Base-by-base conservation (phyloP, 305 asterid genomes). In the Fraxinus albicans region DNA sequence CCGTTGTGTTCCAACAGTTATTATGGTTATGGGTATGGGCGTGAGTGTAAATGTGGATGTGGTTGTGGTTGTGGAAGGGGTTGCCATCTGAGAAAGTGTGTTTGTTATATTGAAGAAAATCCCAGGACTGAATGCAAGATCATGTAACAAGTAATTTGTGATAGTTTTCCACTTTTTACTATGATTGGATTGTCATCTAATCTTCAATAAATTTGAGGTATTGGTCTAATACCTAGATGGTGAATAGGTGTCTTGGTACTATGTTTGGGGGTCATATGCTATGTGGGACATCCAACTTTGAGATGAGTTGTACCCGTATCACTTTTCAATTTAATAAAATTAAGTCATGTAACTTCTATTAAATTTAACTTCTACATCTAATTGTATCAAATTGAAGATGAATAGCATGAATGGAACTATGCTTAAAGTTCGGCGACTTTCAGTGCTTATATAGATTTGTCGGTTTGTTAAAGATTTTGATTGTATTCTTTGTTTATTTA, bases 1-100 rank as follows among this genome's bases (percentile, higher is more conserved):
- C 91, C 72, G 38, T 93, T 81, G 19, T 53, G 83, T 60, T 91
- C 84, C 5, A 82, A 87, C 12, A 85, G 89, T 5, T 86, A 85
- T 78, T 76, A 84, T 4, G 87, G 89, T 12, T n/a, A 79, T 35
- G 85, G 77, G 10, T 63, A 77, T 3, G 76, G 82, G 15, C 50
- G 35, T 58, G 25, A 21, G 1, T 0, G 27, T 34, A 77, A 79
- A 1, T 36, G 42, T 36, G 42, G 17, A 0, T 75, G 63, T 75
- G 50, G 53, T 3, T 9, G 17, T 10, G 17, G 15, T 42, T 42
- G 17, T 12, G 86, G 85, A 0, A 76, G 82, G 77, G 85, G 58
- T 5, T 79, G 83, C 0, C 83, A 88, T 12, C 87, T 69, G 53
- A 81, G 73, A 83, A 86, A 84, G 19, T 78, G 82, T 55, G 95